A percentile compares a stretch with the other conserved stretches of the same genome.
Evolutionary conservation across 306 rosid genomes (phyloP).

Genomic region (Rubus idaeus): DNA sequence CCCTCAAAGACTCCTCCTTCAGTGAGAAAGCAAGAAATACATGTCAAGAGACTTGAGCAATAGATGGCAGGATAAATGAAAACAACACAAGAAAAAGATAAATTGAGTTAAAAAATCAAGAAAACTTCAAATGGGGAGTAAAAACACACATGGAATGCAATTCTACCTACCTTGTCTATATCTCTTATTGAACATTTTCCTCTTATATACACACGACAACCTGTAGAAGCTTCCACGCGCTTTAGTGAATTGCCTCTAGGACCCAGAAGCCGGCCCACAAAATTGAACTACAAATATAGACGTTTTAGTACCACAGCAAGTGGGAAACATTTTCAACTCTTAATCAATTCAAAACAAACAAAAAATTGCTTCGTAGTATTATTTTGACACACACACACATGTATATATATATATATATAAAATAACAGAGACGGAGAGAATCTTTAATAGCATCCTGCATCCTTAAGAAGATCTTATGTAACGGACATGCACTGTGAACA

Average conservation of each 20-base stretch:
- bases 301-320: slow-evolving; percentile 20
- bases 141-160: not conserved
- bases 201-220: slow-evolving; percentile 82
- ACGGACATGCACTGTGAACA: not conserved
- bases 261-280: slow-evolving; percentile 85
- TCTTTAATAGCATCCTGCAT: not conserved
- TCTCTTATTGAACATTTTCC: slow-evolving; percentile 86
- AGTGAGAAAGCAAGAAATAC: slow-evolving; percentile 20
- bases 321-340: not conserved
- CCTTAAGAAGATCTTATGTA: not conserved
- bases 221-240: slow-evolving; percentile 84
- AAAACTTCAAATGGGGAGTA: not conserved
- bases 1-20: slow-evolving; percentile 84
- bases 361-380: not conserved
- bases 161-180: slow-evolving; percentile 45
- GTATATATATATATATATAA: too few species aligned
- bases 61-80: not conserved
- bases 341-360: not conserved
- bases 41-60: slow-evolving; percentile 13
- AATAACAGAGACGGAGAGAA: not conserved
- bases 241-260: slow-evolving; percentile 85
- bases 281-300: slow-evolving; percentile 57
- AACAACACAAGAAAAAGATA: not conserved
- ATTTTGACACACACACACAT: not conserved
- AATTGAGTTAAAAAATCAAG: not conserved